Evolutionary conservation across 2,329 filamentous ascomycete species (phyloP).

Genomic region (Lizonia empirigonia): DNA sequence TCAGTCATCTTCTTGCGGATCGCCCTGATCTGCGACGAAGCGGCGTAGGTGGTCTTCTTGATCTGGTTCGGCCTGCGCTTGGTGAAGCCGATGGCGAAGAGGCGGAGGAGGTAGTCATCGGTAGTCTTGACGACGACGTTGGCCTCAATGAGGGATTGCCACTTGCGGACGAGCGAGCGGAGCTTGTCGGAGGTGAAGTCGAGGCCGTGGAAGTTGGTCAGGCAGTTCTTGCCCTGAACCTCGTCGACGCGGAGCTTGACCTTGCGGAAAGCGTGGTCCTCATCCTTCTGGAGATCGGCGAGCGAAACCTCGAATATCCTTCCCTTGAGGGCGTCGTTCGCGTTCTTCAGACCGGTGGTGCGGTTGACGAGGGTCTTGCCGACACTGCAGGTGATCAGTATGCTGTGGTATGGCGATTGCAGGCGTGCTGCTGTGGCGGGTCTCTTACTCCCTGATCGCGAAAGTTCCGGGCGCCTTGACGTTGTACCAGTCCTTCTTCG

Average conservation of each 20-base stretch:
- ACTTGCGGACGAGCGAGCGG: conserved; percentile 98
- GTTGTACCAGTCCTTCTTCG: conserved; percentile 98
- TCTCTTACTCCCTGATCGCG: conserved; percentile 89
- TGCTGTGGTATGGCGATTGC: conserved; percentile 12
- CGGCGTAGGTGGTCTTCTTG: conserved; percentile 99
- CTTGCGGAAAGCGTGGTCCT: conserved; percentile 99
- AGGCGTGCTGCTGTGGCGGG: conserved; percentile 29
- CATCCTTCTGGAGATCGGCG: conserved; percentile 98
- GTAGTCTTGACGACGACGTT: conserved; percentile 99
- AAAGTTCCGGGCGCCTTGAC: conserved; percentile 98
- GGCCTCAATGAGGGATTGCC: conserved; percentile 99
- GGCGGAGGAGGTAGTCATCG: conserved; percentile 98
- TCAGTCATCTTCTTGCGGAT: conserved; percentile 99
- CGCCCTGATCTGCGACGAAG: conserved; percentile 93
- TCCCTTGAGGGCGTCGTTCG: conserved; percentile 98
- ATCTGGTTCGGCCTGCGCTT: conserved; percentile 99
- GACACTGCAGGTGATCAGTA: conserved; percentile 67
- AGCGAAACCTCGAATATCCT: conserved; percentile 98
- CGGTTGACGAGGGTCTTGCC: conserved; percentile 99
- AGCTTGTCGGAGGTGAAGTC: conserved; percentile 99
- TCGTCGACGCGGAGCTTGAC: conserved; percentile 98
- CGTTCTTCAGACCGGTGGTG: conserved; percentile 99
- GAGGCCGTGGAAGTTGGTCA: conserved; percentile 99
- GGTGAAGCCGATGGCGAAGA: conserved; percentile 99
- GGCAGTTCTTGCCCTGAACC: conserved; percentile 99